phyloP scores from a whole-genome alignment of 148 eudicot genomes.

The Chenopodium quinoa region DNA sequence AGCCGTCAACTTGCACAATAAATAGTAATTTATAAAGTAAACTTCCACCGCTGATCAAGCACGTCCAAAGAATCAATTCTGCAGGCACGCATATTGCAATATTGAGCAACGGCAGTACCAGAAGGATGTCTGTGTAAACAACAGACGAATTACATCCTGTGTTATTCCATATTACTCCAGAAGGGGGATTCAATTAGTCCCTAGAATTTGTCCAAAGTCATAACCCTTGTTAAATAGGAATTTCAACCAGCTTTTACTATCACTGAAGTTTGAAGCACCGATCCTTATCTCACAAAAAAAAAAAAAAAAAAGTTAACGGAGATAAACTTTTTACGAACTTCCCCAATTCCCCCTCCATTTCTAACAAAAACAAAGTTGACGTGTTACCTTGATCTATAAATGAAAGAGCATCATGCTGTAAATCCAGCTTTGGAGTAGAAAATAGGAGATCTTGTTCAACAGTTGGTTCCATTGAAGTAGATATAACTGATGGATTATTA shows the following conservation, averaged over 20 bases:
- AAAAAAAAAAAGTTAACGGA: too few species aligned
- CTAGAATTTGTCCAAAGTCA: not conserved
- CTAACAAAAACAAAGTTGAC: not conserved
- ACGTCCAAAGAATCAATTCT: too few species aligned
- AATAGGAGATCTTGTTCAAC: slow-evolving; percentile 18
- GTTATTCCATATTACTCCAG: not conserved
- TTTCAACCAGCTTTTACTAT: not conserved
- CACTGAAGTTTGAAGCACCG: not conserved
- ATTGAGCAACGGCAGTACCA: too few species aligned
- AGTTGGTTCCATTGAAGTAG: slow-evolving; percentile 13
- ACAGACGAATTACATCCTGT: not conserved
- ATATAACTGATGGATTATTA: slow-evolving; percentile 19
- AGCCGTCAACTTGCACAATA: too few species aligned
- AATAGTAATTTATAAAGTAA: too few species aligned
- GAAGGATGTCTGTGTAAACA: too few species aligned
- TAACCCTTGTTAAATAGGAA: not conserved
- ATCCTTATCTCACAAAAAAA: not conserved
- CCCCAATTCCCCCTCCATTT: not conserved
- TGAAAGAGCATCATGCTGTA: slow-evolving; percentile 22
- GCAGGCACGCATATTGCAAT: too few species aligned
- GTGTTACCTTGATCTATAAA: slow-evolving; percentile 34
- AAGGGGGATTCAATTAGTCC: not conserved
- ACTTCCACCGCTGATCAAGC: too few species aligned
- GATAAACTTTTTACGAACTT: too few species aligned
- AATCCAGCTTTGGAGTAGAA: slow-evolving; percentile 14